Conservation (phyloP, 495 filamentous ascomycete genomes). For the Aspergillus affinis region DNA sequence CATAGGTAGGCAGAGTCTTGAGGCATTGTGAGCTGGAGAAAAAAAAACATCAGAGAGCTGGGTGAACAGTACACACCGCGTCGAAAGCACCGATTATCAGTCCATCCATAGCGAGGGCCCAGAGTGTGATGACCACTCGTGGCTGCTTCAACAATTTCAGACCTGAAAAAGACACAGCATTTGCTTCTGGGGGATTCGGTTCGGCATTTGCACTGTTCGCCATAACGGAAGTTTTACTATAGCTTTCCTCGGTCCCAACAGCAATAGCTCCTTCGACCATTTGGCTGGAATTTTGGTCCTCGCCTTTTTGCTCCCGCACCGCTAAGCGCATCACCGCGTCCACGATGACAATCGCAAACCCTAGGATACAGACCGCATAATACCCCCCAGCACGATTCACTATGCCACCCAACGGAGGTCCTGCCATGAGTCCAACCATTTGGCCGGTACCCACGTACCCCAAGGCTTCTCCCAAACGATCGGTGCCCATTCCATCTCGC, state of each 20-base stretch:
- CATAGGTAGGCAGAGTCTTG: constrained; percentile 56
- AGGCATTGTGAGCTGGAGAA: background rate
- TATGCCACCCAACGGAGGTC: constrained; percentile 68
- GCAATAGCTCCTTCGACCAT: background rate
- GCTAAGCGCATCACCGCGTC: constrained; percentile 62
- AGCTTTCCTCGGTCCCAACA: background rate
- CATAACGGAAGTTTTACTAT: background rate
- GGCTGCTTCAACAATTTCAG: constrained; percentile 15
- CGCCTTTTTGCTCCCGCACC: constrained; percentile 68
- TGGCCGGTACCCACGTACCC: constrained; percentile 66
- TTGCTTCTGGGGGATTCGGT: background rate
- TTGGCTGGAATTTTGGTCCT: background rate
- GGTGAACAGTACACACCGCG: constrained; percentile 12
- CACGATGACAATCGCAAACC: constrained; percentile 59
- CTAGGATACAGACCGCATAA: constrained; percentile 64
- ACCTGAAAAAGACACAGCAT: background rate
- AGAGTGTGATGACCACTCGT: constrained; percentile 19
- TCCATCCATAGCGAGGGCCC: constrained; percentile 18
- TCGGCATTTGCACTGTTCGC: background rate
- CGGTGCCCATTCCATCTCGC: constrained; percentile 65
- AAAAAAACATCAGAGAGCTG: background rate
- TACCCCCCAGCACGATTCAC: constrained; percentile 65
- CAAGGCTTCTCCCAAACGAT: constrained; percentile 61
- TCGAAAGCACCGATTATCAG: constrained; percentile 22
- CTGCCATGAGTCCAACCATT: constrained; percentile 61